phyloP scores from a whole-genome alignment of 164 flowering plant genomes.

The Magnolia kwangsiensis region DNA sequence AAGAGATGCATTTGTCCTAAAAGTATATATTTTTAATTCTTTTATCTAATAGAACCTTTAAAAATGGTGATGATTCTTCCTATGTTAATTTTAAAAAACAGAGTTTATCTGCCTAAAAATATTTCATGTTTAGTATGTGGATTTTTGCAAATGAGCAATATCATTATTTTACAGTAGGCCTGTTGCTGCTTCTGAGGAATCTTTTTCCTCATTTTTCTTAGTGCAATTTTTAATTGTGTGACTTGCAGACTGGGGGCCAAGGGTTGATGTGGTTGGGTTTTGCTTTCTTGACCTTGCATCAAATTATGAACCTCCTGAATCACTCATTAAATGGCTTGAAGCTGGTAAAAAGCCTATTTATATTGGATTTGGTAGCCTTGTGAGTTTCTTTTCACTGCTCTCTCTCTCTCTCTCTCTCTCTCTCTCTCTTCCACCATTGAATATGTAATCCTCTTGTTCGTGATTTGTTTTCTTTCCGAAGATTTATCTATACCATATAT shows the following conservation, averaged over 20 bases:
- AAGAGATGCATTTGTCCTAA: background rate
- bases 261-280: slow-evolving; percentile 95
- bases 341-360: slow-evolving; percentile 86
- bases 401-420: too few species aligned
- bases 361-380: slow-evolving; percentile 98
- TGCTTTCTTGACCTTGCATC: slow-evolving; percentile 98
- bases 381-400: slow-evolving; percentile 41
- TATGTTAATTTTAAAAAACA: too few species aligned
- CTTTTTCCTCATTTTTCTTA: background rate
- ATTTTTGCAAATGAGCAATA: background rate
- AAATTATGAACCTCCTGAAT: slow-evolving; percentile 84
- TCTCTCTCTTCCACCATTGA: too few species aligned
- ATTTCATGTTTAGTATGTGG: too few species aligned
- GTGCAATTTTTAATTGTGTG: slow-evolving; percentile 4
- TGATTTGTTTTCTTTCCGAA: too few species aligned
- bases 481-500: too few species aligned
- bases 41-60: too few species aligned
- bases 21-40: too few species aligned
- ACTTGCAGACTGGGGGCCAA: slow-evolving; percentile 94
- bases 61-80: too few species aligned
- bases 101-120: too few species aligned
- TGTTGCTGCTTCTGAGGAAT: background rate
- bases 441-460: too few species aligned
- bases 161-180: background rate
- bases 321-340: slow-evolving; percentile 73